phyloP scores from a whole-genome alignment of 2,329 filamentous ascomycete genomes.

The Monilinia polystroma region DNA sequence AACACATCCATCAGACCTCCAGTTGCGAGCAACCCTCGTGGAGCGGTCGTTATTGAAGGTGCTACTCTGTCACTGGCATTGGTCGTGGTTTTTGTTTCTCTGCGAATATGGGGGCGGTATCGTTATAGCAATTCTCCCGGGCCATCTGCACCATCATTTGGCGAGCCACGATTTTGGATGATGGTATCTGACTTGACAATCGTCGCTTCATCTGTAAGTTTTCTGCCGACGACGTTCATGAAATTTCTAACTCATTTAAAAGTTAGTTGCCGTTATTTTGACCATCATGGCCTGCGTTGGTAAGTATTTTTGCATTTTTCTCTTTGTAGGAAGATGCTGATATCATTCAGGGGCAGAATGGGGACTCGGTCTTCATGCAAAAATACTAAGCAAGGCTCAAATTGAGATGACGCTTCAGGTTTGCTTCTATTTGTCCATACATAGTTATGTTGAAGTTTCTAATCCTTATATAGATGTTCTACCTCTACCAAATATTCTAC shows the following conservation, averaged over 20 bases:
- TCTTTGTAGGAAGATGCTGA: not conserved
- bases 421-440: not conserved
- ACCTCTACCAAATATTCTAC: slow-evolving; percentile 28
- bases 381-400: slow-evolving; percentile 4
- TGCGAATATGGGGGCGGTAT: slow-evolving; percentile 27
- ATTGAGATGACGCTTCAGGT: slow-evolving; percentile 11
- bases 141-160: slow-evolving; percentile 12
- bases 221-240: not conserved
- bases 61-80: slow-evolving; percentile 15
- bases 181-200: slow-evolving; percentile 24
- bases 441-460: slow-evolving; percentile 6
- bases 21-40: slow-evolving; percentile 19
- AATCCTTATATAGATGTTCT: slow-evolving; percentile 27
- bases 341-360: slow-evolving; percentile 1
- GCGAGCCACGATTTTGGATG: slow-evolving; percentile 23
- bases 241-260: not conserved
- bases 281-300: slow-evolving; percentile 17
- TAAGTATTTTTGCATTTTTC: not conserved
- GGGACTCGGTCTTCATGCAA: slow-evolving; percentile 16
- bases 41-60: slow-evolving; percentile 13
- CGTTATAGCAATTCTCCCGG: slow-evolving; percentile 16
- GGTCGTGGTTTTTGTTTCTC: slow-evolving; percentile 23
- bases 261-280: slow-evolving; percentile 11
- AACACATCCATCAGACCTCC: slow-evolving; percentile 22
- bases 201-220: slow-evolving; percentile 23